A percentile compares a stretch with the other conserved stretches of the same genome.
Conservation (phyloP, 768 basidiomycete species). For the Cubamyces lactineus region DNA sequence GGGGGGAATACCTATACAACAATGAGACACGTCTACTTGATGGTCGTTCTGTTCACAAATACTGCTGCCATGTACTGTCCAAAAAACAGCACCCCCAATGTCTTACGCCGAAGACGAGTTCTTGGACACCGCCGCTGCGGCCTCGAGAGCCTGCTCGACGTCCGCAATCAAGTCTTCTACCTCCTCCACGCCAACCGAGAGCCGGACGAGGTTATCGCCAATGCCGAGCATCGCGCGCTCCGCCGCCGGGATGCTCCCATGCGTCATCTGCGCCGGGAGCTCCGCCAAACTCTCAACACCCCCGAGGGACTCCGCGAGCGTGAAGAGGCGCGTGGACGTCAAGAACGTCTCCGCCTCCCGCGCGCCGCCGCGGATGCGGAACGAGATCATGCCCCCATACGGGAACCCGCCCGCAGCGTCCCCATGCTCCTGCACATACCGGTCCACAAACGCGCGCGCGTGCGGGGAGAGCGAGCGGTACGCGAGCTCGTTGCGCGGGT, state of each 20-base stretch:
- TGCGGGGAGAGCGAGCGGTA: conserved; percentile 66
- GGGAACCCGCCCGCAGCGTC: conserved; percentile 66
- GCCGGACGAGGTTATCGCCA: conserved; percentile 70
- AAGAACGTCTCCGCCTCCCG: conserved; percentile 69
- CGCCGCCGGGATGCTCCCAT: conserved; percentile 70
- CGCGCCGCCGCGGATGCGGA: conserved; percentile 57
- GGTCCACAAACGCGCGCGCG: conserved; percentile 64
- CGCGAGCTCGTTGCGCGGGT: conserved; percentile 69
- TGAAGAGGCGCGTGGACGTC: conserved; percentile 64
- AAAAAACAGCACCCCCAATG: background rate
- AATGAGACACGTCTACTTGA: too few relatives aligned
- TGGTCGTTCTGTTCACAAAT: background rate
- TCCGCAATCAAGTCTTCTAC: conserved; percentile 77
- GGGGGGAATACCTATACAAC: too few relatives aligned
- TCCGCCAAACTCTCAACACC: conserved; percentile 93
- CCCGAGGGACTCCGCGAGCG: conserved; percentile 86
- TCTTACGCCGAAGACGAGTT: background rate
- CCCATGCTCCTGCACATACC: conserved; percentile 35
- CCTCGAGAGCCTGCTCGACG: conserved; percentile 64
- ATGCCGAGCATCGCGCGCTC: conserved; percentile 78
- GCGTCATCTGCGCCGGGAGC: conserved; percentile 88
- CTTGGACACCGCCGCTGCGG: conserved; percentile 33
- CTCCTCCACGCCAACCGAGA: conserved; percentile 92
- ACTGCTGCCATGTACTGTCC: background rate
- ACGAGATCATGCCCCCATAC: conserved; percentile 88